Evolutionary conservation across 345 rosid genomes (phyloP).

Genomic region (Erysimum cheiranthoides): DNA sequence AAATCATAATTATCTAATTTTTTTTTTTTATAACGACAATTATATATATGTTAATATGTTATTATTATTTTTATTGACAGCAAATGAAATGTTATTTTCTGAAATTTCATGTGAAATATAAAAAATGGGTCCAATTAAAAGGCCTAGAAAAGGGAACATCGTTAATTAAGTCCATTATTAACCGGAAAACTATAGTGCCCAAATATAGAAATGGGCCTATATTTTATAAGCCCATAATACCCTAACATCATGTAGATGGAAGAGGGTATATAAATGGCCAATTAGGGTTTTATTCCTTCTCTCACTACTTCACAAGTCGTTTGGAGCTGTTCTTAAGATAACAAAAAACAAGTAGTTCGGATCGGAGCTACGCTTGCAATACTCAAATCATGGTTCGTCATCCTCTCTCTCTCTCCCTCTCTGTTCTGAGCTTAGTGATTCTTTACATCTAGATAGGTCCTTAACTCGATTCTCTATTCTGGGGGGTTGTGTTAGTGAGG

Average conservation of each 20-base stretch:
- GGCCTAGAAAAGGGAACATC: neutral
- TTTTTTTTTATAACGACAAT: too few species aligned
- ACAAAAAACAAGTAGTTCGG: neutral
- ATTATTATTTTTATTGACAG: too few species aligned
- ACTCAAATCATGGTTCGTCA: conserved; percentile 36
- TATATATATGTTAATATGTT: too few species aligned
- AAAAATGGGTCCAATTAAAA: neutral
- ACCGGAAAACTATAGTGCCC: neutral
- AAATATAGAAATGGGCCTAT: conserved; percentile 27
- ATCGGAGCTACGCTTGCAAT: conserved; percentile 19
- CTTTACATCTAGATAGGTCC: conserved; percentile 12
- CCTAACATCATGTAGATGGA: neutral
- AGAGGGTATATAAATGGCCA: conserved; percentile 30
- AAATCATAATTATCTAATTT: too few species aligned
- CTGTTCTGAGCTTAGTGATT: neutral
- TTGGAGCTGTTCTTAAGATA: neutral
- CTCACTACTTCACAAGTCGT: conserved; percentile 27
- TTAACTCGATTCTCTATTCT: conserved; percentile 3
- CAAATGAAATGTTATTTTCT: neutral
- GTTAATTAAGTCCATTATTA: neutral
- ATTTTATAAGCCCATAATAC: conserved; percentile 14
- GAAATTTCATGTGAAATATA: neutral
- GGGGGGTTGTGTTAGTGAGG: neutral
- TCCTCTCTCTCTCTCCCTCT: neutral
- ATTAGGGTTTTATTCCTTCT: conserved; percentile 37